phyloP scores from a whole-genome alignment of 768 basidiomycete genomes.

The Pulveroboletus sp. region DNA sequence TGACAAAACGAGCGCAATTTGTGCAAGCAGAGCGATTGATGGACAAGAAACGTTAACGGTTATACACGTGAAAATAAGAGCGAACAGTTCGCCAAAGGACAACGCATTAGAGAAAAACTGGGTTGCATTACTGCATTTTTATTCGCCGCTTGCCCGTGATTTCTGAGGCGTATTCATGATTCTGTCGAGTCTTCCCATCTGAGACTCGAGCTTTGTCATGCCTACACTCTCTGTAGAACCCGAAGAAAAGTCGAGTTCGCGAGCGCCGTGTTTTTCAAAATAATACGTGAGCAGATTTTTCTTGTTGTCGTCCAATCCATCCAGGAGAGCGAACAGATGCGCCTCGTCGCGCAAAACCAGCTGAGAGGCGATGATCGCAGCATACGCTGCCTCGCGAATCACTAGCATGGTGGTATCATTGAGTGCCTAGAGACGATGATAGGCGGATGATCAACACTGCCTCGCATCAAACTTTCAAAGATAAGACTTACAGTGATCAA shows the following conservation, averaged over 20 bases:
- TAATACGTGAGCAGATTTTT: conserved; percentile 86
- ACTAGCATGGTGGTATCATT: conserved; percentile 71
- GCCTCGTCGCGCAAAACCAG: conserved; percentile 79
- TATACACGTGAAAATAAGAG: conserved; percentile 5
- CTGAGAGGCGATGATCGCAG: conserved; percentile 79
- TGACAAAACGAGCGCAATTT: conserved; percentile 12
- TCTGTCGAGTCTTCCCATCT: conserved; percentile 76
- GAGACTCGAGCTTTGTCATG: conserved; percentile 70
- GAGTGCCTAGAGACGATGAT: conserved; percentile 49
- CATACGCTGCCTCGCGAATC: conserved; percentile 79
- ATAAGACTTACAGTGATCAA: conserved; percentile 56
- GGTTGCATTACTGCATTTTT: neutral
- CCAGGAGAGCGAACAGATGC: conserved; percentile 74
- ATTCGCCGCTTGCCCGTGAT: conserved; percentile 14
- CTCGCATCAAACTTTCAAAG: neutral
- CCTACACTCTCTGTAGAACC: conserved; percentile 38
- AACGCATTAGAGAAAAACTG: no score
- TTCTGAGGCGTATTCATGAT: conserved; percentile 70
- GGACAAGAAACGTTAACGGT: neutral
- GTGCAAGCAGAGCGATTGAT: neutral
- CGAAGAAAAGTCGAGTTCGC: conserved; percentile 42
- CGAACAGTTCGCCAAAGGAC: no score
- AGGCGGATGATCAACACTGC: conserved; percentile 1
- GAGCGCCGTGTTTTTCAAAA: conserved; percentile 81
- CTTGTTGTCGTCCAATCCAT: conserved; percentile 83